A percentile compares a stretch with the other conserved stretches of the same genome.
Evolutionary conservation across 768 basidiomycete species (phyloP).

Genomic region (Russula earlei): DNA sequence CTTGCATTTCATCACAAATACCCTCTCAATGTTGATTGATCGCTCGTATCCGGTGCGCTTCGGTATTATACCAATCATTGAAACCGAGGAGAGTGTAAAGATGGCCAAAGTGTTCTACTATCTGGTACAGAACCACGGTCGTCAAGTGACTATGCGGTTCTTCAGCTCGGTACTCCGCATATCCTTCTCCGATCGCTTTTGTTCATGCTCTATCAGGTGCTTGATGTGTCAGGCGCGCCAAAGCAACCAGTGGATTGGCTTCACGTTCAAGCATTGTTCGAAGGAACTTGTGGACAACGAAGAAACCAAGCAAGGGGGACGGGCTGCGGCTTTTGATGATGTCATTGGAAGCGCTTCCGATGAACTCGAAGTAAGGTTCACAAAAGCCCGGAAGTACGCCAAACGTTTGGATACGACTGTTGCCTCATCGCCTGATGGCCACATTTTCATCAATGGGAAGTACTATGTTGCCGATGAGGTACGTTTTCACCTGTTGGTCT

Average conservation of each 20-base stretch:
- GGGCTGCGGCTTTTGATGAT: background rate
- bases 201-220: background rate
- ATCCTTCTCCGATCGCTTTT: background rate
- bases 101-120: constrained; percentile 31
- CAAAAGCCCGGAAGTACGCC: constrained; percentile 26
- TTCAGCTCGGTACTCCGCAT: background rate
- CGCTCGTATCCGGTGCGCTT: constrained; percentile 72
- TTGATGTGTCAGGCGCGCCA: background rate
- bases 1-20: constrained; percentile 51
- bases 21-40: constrained; percentile 61
- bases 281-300: background rate
- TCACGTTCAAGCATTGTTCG: constrained; percentile 1
- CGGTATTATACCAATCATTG: constrained; percentile 71
- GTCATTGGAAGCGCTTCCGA: constrained; percentile 1
- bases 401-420: constrained; percentile 27
- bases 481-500: background rate
- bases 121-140: constrained; percentile 6
- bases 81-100: constrained; percentile 34
- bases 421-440: constrained; percentile 25
- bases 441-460: constrained; percentile 41
- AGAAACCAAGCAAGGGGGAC: background rate
- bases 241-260: constrained; percentile 3
- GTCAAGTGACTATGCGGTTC: background rate
- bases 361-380: constrained; percentile 13
- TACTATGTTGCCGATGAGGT: constrained; percentile 14